Conservation (phyloP, 106 monocot species). For the Dioscorea alata region DNA sequence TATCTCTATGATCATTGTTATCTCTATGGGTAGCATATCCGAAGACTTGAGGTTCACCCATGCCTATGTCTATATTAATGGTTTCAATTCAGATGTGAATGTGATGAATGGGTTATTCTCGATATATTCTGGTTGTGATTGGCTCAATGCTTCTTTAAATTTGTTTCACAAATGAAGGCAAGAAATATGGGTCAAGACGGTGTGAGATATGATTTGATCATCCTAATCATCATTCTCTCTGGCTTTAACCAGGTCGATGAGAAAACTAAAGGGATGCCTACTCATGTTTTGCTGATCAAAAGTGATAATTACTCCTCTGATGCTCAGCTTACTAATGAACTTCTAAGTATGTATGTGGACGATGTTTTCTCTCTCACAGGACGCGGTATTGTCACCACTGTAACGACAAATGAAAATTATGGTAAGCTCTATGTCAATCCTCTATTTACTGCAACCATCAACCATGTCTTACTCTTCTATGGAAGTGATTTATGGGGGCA, state of each 20-base stretch:
- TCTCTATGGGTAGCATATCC: conserved; percentile 27
- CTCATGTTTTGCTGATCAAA: conserved; percentile 42
- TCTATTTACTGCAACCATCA: conserved; percentile 65
- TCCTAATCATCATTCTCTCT: conserved; percentile 44
- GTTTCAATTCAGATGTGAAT: conserved; percentile 25
- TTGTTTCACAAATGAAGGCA: conserved; percentile 34
- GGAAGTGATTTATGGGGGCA: conserved; percentile 89
- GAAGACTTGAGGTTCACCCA: conserved; percentile 32
- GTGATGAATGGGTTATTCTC: conserved; percentile 50
- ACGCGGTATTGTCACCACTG: too few species aligned
- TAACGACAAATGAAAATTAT: conserved; percentile 61
- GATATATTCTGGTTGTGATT: conserved; percentile 36
- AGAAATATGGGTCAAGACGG: conserved; percentile 38
- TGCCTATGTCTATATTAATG: conserved; percentile 42
- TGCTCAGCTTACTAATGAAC: conserved; percentile 45
- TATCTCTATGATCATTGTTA: conserved; percentile 31
- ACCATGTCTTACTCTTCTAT: conserved; percentile 74
- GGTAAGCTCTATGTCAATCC: conserved; percentile 79
- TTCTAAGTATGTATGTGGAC: conserved; percentile 71
- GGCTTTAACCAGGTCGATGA: conserved; percentile 21
- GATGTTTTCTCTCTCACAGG: too few species aligned
- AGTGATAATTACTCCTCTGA: conserved; percentile 43
- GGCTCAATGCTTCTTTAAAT: conserved; percentile 15
- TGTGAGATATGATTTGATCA: conserved; percentile 46
- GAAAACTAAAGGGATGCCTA: conserved; percentile 19